A percentile compares a stretch with the other conserved stretches of the same genome.
Conservation (phyloP, 768 basidiomycete species). For the Serpula lacrymans region DNA sequence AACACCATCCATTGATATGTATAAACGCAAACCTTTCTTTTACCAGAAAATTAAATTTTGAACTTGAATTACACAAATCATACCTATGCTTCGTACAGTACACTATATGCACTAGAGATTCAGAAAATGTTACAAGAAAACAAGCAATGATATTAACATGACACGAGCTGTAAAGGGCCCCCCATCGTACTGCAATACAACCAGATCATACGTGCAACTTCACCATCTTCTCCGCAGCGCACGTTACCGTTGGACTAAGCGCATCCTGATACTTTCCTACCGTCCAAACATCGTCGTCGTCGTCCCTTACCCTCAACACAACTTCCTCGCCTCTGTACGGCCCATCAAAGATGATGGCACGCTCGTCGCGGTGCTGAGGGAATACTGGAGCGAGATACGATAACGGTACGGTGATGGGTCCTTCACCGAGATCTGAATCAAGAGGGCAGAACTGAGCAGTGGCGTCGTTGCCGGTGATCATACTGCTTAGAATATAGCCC, state of each 20-base stretch:
- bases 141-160: too few species aligned
- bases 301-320: conserved; percentile 38
- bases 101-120: too few species aligned
- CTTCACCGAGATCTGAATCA: conserved; percentile 28
- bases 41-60: too few species aligned
- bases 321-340: conserved; percentile 39
- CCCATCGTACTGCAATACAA: too few species aligned
- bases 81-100: too few species aligned
- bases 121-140: too few species aligned
- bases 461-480: conserved; percentile 23
- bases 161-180: too few species aligned
- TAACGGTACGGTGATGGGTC: conserved; percentile 36
- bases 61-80: too few species aligned
- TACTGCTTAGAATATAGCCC: conserved; percentile 25
- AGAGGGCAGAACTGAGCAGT: conserved; percentile 26
- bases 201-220: conserved; percentile 15
- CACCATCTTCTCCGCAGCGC: conserved; percentile 20
- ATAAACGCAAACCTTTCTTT: too few species aligned
- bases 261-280: conserved; percentile 17
- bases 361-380: conserved; percentile 39
- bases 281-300: conserved; percentile 22
- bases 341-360: conserved; percentile 49
- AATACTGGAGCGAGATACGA: conserved; percentile 39
- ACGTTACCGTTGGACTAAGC: conserved; percentile 6
- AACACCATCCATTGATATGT: too few species aligned